Conservation (phyloP, 2,329 filamentous ascomycete genomes). For the Uncinocarpus reesii region DNA sequence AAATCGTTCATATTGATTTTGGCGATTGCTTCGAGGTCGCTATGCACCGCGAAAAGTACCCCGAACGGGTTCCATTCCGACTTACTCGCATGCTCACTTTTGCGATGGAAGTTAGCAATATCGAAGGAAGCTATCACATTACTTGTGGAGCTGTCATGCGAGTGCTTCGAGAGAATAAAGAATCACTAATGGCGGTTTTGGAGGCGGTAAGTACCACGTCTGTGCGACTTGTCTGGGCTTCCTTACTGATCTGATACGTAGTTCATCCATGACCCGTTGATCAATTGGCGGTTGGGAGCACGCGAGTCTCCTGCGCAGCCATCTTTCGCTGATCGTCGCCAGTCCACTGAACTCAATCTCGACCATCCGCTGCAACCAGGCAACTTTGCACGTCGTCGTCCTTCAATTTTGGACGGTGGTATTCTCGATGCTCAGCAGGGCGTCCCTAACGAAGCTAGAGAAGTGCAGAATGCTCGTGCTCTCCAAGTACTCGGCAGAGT, state of each 20-base stretch:
- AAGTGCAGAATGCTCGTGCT: constrained; percentile 87
- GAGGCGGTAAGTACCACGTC: constrained; percentile 65
- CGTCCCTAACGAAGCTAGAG: constrained; percentile 41
- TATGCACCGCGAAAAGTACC: constrained; percentile 99
- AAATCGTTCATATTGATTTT: constrained; percentile 98
- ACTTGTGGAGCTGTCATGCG: constrained; percentile 99
- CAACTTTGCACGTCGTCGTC: constrained; percentile 56
- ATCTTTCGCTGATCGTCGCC: constrained; percentile 52
- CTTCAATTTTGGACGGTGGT: constrained; percentile 56
- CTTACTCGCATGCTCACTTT: constrained; percentile 98
- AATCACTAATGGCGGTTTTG: constrained; percentile 94
- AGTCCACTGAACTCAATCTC: constrained; percentile 41
- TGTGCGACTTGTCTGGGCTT: not conserved
- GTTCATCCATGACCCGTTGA: constrained; percentile 99
- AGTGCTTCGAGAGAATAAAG: constrained; percentile 90
- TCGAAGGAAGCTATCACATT: constrained; percentile 95
- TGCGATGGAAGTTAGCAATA: constrained; percentile 99
- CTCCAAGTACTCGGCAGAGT: constrained; percentile 85
- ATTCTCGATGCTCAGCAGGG: constrained; percentile 36
- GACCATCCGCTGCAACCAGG: constrained; percentile 50
- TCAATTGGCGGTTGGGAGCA: constrained; percentile 79
- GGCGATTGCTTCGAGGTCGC: constrained; percentile 99
- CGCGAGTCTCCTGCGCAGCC: constrained; percentile 52
- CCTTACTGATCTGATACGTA: constrained; percentile 28
- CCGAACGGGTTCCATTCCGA: constrained; percentile 93